Evolutionary conservation across 2,329 filamentous ascomycete species (phyloP), one percentile per base, ranked within the genome.

Genomic region (Colletotrichum sublineola): DNA sequence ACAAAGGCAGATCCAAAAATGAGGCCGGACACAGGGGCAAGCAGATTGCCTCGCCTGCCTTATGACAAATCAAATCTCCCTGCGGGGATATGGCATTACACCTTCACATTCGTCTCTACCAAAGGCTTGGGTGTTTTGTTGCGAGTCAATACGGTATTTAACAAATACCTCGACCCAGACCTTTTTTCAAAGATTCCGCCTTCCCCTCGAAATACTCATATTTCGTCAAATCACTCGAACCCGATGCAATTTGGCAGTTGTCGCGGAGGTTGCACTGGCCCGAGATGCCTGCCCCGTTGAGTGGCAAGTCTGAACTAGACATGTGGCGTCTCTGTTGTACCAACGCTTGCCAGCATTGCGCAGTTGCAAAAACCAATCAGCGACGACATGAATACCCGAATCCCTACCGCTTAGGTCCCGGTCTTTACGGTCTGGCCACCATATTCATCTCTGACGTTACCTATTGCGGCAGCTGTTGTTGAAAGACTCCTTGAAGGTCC

Each of bases 271-370:
- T 84, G 29, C 91, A 89, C 79, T 89, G 89, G 83, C 89, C 89
- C 36, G 87, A 87, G 75, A 89, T 95, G 84, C 94, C 94, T 58
- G 86, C 86, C 68, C 93, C 93, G 38, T 84, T 96, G 62, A 83
- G 84, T 64, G 87, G 86, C 70, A 88, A 87, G 78, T 88, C 89
- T 53, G 94, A 96, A 80, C 84, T 93, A 75, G 88, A 92, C 53
- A 95, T 95, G 93, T 94, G 94, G 89, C 89, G 88, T 77, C 83
- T 96, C 63, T 85, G 90, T 46, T 91, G 89, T 80, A 87, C 89
- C 60, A 83, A 78, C 40, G 81, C 79, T 67, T 97, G n/a, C 80
- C 91, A 95, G 77, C 89, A 91, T 75, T 96, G 94, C 81, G 83
- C 82, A 66, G 88, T 33, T 33, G 20, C 84, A 73, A 76, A 75